phyloP scores from a whole-genome alignment of 768 basidiomycete genomes.

The Pulveroboletus sp. region DNA sequence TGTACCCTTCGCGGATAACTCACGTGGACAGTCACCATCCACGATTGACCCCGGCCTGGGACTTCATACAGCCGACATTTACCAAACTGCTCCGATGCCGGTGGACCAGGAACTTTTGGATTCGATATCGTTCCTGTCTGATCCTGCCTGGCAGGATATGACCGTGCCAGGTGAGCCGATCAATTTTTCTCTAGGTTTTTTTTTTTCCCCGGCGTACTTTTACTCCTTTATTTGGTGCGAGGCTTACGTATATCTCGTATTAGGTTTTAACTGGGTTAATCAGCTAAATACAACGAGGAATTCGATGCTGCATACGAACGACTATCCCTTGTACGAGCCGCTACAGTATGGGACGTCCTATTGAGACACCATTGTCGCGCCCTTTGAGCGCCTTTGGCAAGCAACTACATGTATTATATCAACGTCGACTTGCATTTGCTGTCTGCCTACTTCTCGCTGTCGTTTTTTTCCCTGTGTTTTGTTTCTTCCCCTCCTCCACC shows the following conservation, averaged over 20 bases:
- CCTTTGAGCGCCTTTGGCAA: too few relatives aligned
- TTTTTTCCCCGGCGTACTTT: background rate
- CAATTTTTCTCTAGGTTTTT: background rate
- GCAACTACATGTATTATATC: background rate
- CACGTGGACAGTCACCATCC: conserved; percentile 10
- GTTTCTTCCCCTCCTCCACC: background rate
- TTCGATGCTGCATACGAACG: conserved; percentile 20
- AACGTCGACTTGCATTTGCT: too few relatives aligned
- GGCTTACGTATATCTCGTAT: background rate
- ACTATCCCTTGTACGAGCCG: conserved; percentile 26
- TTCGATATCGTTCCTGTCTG: conserved; percentile 54
- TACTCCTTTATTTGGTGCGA: background rate
- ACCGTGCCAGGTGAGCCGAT: conserved; percentile 46
- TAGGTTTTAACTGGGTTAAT: conserved; percentile 36
- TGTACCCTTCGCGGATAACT: conserved; percentile 38
- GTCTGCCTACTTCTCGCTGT: background rate
- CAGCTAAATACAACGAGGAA: conserved; percentile 21
- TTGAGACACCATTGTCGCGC: background rate
- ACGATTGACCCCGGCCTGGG: conserved; percentile 4
- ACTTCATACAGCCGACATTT: conserved; percentile 35
- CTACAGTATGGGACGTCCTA: conserved; percentile 13
- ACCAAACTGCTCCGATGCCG: conserved; percentile 43
- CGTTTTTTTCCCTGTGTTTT: background rate
- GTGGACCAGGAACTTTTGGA: conserved; percentile 59
- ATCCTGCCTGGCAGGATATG: conserved; percentile 54